phyloP scores from a whole-genome alignment of 768 basidiomycete genomes.

The Suillus tomentosus region DNA sequence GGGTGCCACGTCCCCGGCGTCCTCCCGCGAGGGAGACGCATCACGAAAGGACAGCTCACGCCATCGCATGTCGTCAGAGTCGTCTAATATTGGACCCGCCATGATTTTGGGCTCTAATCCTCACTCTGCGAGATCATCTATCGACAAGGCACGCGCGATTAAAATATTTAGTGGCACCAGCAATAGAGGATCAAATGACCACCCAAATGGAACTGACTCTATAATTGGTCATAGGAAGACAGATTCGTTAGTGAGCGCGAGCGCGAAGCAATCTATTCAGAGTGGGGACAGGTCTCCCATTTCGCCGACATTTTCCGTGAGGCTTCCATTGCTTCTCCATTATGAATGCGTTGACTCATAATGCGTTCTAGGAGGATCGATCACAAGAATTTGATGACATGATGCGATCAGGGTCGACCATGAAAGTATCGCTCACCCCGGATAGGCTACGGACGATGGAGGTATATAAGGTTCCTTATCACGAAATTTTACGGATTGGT shows the following conservation, averaged over 20 bases:
- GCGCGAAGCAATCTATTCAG: conserved; percentile 40
- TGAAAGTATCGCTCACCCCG: conserved; percentile 95
- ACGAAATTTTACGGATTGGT: conserved; percentile 16
- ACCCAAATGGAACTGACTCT: conserved; percentile 41
- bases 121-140: conserved; percentile 51
- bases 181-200: conserved; percentile 43
- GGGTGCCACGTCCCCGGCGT: conserved; percentile 46
- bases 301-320: conserved; percentile 37
- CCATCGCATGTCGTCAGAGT: conserved; percentile 43
- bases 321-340: conserved; percentile 14
- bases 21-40: conserved; percentile 25
- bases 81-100: conserved; percentile 26
- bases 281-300: conserved; percentile 38
- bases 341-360: conserved; percentile 9
- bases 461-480: conserved; percentile 50
- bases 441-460: conserved; percentile 93
- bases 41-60: conserved; percentile 26
- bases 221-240: conserved; percentile 55
- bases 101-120: conserved; percentile 17
- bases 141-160: conserved; percentile 63
- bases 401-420: conserved; percentile 85
- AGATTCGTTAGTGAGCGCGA: conserved; percentile 55
- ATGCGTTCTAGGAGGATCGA: conserved; percentile 49
- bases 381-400: conserved; percentile 91
- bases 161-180: conserved; percentile 52